These are phyloP conservation scores for Keithomyces neogunnii DNA, from an alignment of 2,329 filamentous ascomycete species.

Conservation along the genomic window DNA sequence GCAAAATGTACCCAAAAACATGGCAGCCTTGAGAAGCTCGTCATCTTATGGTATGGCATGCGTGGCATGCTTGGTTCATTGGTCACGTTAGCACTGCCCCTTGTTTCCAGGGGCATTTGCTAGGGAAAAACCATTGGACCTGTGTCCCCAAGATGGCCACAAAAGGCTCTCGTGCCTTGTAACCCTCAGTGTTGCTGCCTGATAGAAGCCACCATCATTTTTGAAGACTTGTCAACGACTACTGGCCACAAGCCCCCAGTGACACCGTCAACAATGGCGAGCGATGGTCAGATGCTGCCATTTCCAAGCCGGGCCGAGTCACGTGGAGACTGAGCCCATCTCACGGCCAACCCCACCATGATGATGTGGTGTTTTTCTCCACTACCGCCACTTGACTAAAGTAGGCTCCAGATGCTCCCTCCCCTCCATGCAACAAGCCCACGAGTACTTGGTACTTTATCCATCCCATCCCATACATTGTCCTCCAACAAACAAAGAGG, in stretches of 20 bases:
- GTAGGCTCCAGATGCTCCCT: slow-evolving; percentile 12
- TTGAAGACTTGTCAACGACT: no score
- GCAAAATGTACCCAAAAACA: background rate
- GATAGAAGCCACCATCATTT: no score
- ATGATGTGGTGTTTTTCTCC: slow-evolving; percentile 23
- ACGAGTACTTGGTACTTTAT: background rate
- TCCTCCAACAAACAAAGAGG: slow-evolving; percentile 8
- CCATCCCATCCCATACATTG: background rate
- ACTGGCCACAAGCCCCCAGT: no score
- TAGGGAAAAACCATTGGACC: no score
- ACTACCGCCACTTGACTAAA: slow-evolving; percentile 1
- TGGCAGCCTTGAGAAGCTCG: background rate
- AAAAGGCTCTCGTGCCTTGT: no score
- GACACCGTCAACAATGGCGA: no score
- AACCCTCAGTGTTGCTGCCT: no score
- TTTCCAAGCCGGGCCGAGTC: slow-evolving; percentile 11
- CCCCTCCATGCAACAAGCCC: slow-evolving; percentile 9
- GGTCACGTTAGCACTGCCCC: no score
- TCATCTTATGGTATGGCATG: background rate
- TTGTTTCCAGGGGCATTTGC: no score
- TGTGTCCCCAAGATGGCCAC: no score
- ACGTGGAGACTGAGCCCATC: slow-evolving; percentile 19
- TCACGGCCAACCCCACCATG: slow-evolving; percentile 23
- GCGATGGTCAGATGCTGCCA: no score
- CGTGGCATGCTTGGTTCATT: no score